These are phyloP conservation scores for Bassia scoparia DNA, from an alignment of 148 eudicot species.

Conservation along the genomic window DNA sequence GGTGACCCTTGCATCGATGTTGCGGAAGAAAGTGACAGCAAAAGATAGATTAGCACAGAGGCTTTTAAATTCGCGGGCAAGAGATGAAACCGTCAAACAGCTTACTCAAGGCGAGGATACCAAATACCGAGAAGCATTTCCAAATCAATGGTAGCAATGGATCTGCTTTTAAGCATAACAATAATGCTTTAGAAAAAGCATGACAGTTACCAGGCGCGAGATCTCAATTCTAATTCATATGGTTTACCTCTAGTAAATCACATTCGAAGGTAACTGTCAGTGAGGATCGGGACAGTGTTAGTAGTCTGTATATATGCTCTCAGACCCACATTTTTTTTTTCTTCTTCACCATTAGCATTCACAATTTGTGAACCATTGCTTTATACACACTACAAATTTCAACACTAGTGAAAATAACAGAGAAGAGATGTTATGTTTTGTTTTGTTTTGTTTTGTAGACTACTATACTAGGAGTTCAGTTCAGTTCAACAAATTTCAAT, in stretches of 20 bases:
- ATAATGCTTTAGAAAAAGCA: not conserved
- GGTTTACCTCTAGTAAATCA: conserved; percentile 7
- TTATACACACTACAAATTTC: not conserved
- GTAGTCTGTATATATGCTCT: conserved; percentile 5
- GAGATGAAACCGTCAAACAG: conserved; percentile 58
- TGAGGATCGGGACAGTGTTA: not conserved
- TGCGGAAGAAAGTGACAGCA: conserved; percentile 71
- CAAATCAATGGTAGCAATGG: conserved; percentile 59
- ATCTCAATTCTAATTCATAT: not conserved
- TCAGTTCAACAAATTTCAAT: not conserved
- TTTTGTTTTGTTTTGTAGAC: no score
- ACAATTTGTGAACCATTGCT: not conserved
- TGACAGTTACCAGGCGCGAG: not conserved
- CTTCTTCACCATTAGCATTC: not conserved
- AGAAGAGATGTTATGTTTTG: not conserved
- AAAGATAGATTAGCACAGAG: conserved; percentile 75
- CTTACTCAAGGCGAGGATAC: conserved; percentile 53
- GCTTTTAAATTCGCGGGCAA: conserved; percentile 49
- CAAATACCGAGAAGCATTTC: conserved; percentile 67
- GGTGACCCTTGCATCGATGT: conserved; percentile 78
- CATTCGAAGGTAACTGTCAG: not conserved
- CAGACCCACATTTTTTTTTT: not conserved
- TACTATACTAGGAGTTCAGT: not conserved
- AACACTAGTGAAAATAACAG: not conserved
- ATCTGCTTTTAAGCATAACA: not conserved